phyloP scores from a whole-genome alignment of 2,329 filamentous ascomycete species.

The Raffaelea arxii region DNA sequence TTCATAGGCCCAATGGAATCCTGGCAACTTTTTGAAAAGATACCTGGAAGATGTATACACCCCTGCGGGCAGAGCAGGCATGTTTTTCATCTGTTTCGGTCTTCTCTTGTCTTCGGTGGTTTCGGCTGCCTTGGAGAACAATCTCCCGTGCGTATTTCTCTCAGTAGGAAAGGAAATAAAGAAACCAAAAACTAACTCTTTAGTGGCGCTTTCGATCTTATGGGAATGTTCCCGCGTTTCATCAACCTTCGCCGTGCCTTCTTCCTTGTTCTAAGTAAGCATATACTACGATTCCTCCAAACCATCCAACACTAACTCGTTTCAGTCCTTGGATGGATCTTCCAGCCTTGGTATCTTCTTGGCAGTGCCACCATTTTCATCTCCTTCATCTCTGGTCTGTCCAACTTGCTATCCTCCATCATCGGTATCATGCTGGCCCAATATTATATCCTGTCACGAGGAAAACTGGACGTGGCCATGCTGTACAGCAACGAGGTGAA shows the following conservation, averaged over 20 bases:
- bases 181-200: conserved; percentile 16
- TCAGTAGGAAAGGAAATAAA: conserved; percentile 12
- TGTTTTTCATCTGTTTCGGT: not conserved
- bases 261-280: conserved; percentile 18
- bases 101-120: conserved; percentile 1
- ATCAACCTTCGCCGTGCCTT: conserved; percentile 27
- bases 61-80: not conserved
- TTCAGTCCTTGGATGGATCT: not conserved
- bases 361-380: conserved; percentile 25
- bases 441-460: conserved; percentile 29
- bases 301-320: conserved; percentile 10
- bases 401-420: conserved; percentile 30
- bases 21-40: not conserved
- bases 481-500: conserved; percentile 14
- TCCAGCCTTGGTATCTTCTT: conserved; percentile 13
- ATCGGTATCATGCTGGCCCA: conserved; percentile 30
- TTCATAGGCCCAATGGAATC: not conserved
- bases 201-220: not conserved
- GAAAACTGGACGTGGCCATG: conserved; percentile 23
- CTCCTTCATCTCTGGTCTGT: conserved; percentile 29
- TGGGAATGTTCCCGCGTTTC: conserved; percentile 26
- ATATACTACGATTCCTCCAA: not conserved
- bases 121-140: conserved; percentile 7
- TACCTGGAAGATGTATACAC: not conserved
- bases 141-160: conserved; percentile 9